phyloP scores from a whole-genome alignment of 371 early-diverging fungal species.

The Mucor indicus region DNA sequence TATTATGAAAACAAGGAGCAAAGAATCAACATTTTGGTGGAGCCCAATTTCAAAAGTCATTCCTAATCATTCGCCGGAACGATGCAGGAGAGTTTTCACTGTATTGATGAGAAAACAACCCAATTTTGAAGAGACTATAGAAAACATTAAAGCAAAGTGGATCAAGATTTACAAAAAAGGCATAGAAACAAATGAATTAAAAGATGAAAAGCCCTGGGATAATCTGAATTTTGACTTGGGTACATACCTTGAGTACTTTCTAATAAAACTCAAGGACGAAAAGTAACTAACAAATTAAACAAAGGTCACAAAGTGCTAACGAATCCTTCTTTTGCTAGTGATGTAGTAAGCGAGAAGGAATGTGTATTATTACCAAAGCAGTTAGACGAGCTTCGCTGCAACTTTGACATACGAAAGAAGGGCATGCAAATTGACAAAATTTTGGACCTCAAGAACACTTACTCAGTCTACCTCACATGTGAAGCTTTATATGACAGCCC shows the following conservation, averaged over 20 bases:
- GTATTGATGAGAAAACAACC: background rate
- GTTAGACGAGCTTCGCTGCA: too few relatives aligned
- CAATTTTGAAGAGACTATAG: background rate
- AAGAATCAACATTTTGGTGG: constrained; percentile 9
- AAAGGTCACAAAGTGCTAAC: too few relatives aligned
- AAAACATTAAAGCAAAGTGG: constrained; percentile 8
- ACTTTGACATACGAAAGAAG: too few relatives aligned
- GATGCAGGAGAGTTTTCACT: constrained; percentile 4
- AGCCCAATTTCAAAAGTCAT: constrained; percentile 8
- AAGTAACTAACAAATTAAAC: background rate
- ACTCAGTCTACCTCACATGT: too few relatives aligned
- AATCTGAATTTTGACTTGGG: constrained; percentile 12
- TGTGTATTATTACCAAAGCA: too few relatives aligned
- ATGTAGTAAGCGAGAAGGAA: too few relatives aligned
- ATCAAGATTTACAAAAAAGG: constrained; percentile 9
- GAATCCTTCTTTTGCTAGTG: too few relatives aligned
- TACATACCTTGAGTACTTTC: constrained; percentile 13
- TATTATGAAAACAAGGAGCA: constrained; percentile 18
- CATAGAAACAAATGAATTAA: constrained; percentile 2
- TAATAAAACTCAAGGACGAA: constrained; percentile 2
- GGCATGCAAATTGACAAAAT: too few relatives aligned
- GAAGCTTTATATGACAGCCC: too few relatives aligned
- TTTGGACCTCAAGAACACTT: too few relatives aligned
- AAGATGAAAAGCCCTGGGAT: constrained; percentile 15
- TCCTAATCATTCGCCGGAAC: background rate